These are phyloP conservation scores for Pisolithus albus DNA, from an alignment of 768 basidiomycete species.

Conservation along the genomic window DNA sequence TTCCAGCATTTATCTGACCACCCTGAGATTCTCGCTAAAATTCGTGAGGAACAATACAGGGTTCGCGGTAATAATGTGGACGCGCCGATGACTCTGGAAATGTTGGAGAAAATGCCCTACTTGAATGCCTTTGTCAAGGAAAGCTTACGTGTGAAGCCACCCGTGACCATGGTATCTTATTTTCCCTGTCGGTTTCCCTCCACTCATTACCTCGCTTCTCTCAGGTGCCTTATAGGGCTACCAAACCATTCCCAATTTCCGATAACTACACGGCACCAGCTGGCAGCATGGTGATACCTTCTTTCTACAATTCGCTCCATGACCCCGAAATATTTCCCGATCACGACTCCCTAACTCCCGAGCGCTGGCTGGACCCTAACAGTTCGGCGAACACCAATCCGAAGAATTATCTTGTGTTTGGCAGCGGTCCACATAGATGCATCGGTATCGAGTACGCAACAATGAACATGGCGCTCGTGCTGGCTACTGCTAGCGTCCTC, in stretches of 20 bases:
- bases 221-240: slow-evolving; percentile 89
- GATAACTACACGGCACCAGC: slow-evolving; percentile 88
- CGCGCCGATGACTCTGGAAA: slow-evolving; percentile 74
- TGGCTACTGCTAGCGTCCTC: slow-evolving; percentile 74
- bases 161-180: slow-evolving; percentile 81
- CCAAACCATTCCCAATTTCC: slow-evolving; percentile 86
- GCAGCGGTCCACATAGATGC: slow-evolving; percentile 87
- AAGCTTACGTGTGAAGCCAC: slow-evolving; percentile 84
- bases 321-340: slow-evolving; percentile 84
- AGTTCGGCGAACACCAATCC: slow-evolving; percentile 76
- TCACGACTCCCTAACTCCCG: slow-evolving; percentile 76
- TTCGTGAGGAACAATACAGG: slow-evolving; percentile 84
- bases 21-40: slow-evolving; percentile 81
- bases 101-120: slow-evolving; percentile 90
- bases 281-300: slow-evolving; percentile 91
- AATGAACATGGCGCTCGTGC: slow-evolving; percentile 81
- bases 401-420: slow-evolving; percentile 94
- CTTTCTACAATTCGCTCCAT: slow-evolving; percentile 88
- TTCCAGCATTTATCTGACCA: slow-evolving; percentile 96
- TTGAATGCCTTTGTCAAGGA: slow-evolving; percentile 91
- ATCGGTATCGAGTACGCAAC: slow-evolving; percentile 90
- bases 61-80: slow-evolving; percentile 75
- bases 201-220: slow-evolving; percentile 11
- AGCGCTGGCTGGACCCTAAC: slow-evolving; percentile 88
- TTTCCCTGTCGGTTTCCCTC: neutral